A percentile compares a stretch with the other conserved stretches of the same genome.
Evolutionary conservation across 1,139 yeast genomes (phyloP).

Genomic region (Yamadazyma taylorii): DNA sequence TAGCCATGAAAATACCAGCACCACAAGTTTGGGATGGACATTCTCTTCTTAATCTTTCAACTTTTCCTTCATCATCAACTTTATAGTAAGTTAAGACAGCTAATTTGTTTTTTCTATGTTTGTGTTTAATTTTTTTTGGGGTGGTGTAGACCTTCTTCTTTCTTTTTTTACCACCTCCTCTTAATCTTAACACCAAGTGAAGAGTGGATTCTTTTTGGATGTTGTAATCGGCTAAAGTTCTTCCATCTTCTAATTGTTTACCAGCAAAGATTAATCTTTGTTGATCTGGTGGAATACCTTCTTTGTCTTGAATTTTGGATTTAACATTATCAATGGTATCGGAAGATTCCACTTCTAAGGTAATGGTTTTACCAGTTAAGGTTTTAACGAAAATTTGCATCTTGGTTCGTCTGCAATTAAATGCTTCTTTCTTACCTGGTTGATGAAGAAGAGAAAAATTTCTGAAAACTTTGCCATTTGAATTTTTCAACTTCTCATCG

Average conservation of each 20-base stretch:
- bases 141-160: slow-evolving; percentile 99
- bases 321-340: slow-evolving; percentile 99
- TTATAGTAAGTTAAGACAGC: slow-evolving; percentile 99
- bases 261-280: slow-evolving; percentile 99
- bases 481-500: slow-evolving; percentile 1
- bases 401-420: slow-evolving; percentile 51
- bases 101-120: slow-evolving; percentile 98
- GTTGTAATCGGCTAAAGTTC: slow-evolving; percentile 99
- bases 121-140: slow-evolving; percentile 99
- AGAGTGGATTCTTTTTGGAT: slow-evolving; percentile 99
- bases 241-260: slow-evolving; percentile 99
- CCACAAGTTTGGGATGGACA: slow-evolving; percentile 94
- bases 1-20: slow-evolving; percentile 99
- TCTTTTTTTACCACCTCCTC: slow-evolving; percentile 99
- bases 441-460: slow-evolving; percentile 8
- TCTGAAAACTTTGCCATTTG: slow-evolving; percentile 4
- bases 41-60: slow-evolving; percentile 98
- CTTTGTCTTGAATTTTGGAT: slow-evolving; percentile 99
- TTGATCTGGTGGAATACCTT: slow-evolving; percentile 99
- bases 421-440: slow-evolving; percentile 55
- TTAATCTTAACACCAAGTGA: slow-evolving; percentile 96
- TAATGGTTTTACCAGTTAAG: slow-evolving; percentile 98
- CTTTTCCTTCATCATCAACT: slow-evolving; percentile 98
- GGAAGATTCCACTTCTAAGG: slow-evolving; percentile 98
- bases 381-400: slow-evolving; percentile 99